Percentiles rank a stretch among this genome's conserved stretches.
Evolutionary conservation across 2,329 filamentous ascomycete genomes (phyloP).

Genomic region (Dichotomopilus funicola): DNA sequence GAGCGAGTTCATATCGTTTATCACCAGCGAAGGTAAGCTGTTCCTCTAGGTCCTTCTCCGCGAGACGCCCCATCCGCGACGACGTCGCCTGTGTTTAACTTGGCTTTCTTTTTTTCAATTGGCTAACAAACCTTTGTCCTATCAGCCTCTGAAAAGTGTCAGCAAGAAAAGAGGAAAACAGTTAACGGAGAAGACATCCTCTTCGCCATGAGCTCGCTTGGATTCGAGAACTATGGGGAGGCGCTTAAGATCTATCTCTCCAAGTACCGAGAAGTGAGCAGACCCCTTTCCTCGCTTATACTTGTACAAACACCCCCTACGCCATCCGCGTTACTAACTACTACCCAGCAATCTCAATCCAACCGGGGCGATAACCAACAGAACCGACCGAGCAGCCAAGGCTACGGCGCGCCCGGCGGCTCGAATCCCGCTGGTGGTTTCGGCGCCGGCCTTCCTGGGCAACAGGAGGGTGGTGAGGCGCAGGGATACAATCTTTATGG

Average conservation of each 20-base stretch:
- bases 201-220: conserved; percentile 97
- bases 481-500: conserved; percentile 45
- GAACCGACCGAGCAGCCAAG: conserved; percentile 46
- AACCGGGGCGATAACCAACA: conserved; percentile 56
- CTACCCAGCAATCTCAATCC: conserved; percentile 64
- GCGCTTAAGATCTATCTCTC: conserved; percentile 96
- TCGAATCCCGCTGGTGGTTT: conserved; percentile 39
- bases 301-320: too few relatives aligned
- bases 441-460: conserved; percentile 37
- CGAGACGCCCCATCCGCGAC: too few relatives aligned
- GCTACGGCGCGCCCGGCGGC: conserved; percentile 40
- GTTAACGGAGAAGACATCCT: conserved; percentile 98
- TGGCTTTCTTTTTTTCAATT: background rate
- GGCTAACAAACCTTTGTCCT: conserved; percentile 21
- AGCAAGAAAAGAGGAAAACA: conserved; percentile 98
- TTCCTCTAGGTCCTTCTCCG: background rate
- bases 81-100: too few relatives aligned
- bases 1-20: conserved; percentile 99
- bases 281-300: background rate
- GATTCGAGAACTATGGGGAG: conserved; percentile 98
- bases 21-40: conserved; percentile 89
- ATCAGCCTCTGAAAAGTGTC: conserved; percentile 94
- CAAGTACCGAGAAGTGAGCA: conserved; percentile 87
- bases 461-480: conserved; percentile 34
- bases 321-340: conserved; percentile 29